Evolutionary conservation across 352 stramenopile genomes (phyloP), one percentile per base, ranked within the genome.

Genomic region (Halophytophthora batemanensis): DNA sequence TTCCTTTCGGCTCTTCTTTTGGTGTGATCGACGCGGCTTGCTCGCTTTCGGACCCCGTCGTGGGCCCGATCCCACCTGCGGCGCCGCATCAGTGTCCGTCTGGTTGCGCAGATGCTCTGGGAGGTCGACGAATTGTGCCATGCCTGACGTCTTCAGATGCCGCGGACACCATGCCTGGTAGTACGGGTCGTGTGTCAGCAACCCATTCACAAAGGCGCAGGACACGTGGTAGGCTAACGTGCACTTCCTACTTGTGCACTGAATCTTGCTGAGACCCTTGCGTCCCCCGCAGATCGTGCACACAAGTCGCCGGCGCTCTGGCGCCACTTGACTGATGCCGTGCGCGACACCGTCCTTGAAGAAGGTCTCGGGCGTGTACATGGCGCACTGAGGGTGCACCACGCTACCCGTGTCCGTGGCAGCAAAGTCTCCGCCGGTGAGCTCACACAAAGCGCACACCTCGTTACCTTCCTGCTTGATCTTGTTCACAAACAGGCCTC

Each of bases 311-410:
- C 61, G 60, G 4, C 82, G 79, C 37, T 82, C 71, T 5, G 59
- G 51, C 18, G 80, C 64, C 8, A 93, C 71, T 10, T 87, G 45
- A 15, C 74, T 51, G 3, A 93, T 59, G 22, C 79, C 79, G 45
- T 88, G 75, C 8, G 71, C 81, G 11, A 90, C 61, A 10, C 74
- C 71, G 38, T 86, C 60, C 52, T 85, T 79, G 50, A 93, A 90
- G 36, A 78, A 93, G 10, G 82, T 93, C 63, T 93, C 82, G 8
- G 82, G 82, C 2, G 82, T 93, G 59, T 87, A 93, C 76, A 93
- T 84, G 6, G 80, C 75, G 37, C 82, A 93, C 50, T 90, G 81
- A 21, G 79, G 79, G 37, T 93, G 82, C 3, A 88, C 82, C 6
- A 90, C 69, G 6, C 45, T 61, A 7, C 66, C 74, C 15, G 59